Evolutionary conservation across 441 rosid species (phyloP).

Genomic region (Mallotus repandus): DNA sequence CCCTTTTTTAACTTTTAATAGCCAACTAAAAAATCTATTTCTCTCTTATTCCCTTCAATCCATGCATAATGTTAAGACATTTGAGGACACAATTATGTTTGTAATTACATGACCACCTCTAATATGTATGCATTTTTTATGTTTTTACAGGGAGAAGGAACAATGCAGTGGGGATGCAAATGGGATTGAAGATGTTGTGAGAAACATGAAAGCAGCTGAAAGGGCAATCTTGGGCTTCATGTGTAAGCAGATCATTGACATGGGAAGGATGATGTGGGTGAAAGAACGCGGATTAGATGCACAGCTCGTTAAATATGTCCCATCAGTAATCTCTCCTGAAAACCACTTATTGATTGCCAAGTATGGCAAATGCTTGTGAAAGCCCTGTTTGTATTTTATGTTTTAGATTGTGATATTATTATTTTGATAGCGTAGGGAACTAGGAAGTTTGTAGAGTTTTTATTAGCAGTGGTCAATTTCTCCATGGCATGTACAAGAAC

Average conservation of each 20-base stretch:
- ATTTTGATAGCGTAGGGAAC: not conserved
- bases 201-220: slow-evolving; percentile 59
- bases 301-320: slow-evolving; percentile 65
- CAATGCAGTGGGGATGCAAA: slow-evolving; percentile 28
- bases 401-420: not conserved
- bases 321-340: slow-evolving; percentile 70
- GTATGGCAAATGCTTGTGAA: not conserved
- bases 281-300: slow-evolving; percentile 50
- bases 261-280: slow-evolving; percentile 74
- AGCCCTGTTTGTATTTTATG: not conserved
- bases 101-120: not conserved
- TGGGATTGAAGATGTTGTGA: slow-evolving; percentile 53
- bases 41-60: too few species aligned
- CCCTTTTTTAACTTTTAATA: too few species aligned
- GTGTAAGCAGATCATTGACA: slow-evolving; percentile 84
- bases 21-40: too few species aligned
- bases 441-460: too few species aligned
- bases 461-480: too few species aligned
- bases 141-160: slow-evolving; percentile 39
- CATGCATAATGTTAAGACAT: not conserved
- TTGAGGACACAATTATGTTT: not conserved
- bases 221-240: slow-evolving; percentile 78
- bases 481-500: too few species aligned
- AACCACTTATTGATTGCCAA: slow-evolving; percentile 67
- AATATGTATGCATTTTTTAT: not conserved